These are phyloP conservation scores for Tylopilus balloui DNA, from an alignment of 768 basidiomycete genomes.

Conservation along the genomic window DNA sequence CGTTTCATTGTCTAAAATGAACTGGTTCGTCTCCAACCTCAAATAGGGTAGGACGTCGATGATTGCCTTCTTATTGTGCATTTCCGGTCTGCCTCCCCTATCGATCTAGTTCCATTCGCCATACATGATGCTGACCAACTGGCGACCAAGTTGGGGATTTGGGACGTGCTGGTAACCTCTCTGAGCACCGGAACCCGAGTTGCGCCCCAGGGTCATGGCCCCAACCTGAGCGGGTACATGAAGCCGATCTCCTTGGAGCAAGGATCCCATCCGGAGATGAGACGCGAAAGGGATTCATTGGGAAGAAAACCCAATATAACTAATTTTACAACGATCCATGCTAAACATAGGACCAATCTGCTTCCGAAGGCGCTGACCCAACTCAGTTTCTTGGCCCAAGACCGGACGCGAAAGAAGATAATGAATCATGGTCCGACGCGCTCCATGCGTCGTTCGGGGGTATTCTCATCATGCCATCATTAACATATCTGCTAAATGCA, in stretches of 20 bases:
- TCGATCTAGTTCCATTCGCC: neutral
- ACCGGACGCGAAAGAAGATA: neutral
- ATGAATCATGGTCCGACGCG: neutral
- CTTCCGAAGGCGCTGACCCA: neutral
- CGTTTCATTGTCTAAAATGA: constrained; percentile 11
- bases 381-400: neutral
- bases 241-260: neutral
- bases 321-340: constrained; percentile 1
- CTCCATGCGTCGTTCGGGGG: neutral
- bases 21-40: neutral
- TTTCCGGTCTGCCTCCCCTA: neutral
- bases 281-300: neutral
- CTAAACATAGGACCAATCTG: neutral
- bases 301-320: neutral
- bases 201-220: neutral
- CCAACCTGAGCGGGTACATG: neutral
- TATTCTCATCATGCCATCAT: neutral
- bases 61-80: neutral
- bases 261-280: neutral
- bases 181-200: neutral
- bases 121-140: neutral
- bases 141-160: neutral
- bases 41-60: neutral
- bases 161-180: neutral
- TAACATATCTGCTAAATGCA: constrained; percentile 18